Evolutionary conservation across 1,139 yeast genomes (phyloP).

Genomic region (Hansenula lynferdii): DNA sequence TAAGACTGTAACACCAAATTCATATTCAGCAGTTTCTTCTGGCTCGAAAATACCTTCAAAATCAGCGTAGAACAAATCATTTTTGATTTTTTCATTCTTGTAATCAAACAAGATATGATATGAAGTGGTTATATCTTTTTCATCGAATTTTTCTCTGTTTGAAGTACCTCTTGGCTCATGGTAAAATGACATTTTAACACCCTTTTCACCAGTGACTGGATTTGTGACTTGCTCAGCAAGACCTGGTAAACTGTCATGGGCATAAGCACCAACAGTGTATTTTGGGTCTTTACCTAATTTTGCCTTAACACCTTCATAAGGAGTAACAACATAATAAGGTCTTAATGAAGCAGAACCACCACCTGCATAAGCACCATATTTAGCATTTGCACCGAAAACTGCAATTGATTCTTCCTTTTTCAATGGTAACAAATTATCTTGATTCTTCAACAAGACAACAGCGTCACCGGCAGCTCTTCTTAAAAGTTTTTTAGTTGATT

Average conservation of each 20-base stretch:
- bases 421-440: conserved; percentile 38
- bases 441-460: conserved; percentile 51
- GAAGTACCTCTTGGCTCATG: conserved; percentile 31
- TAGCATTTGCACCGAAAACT: conserved; percentile 49
- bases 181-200: conserved; percentile 37
- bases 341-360: conserved; percentile 50
- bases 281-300: conserved; percentile 27
- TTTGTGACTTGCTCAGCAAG: conserved; percentile 27
- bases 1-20: conserved; percentile 43
- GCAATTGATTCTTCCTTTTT: conserved; percentile 35
- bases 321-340: conserved; percentile 42
- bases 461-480: conserved; percentile 48
- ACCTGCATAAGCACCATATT: conserved; percentile 38
- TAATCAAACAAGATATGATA: conserved; percentile 45
- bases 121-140: conserved; percentile 29
- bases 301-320: conserved; percentile 36
- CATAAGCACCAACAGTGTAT: conserved; percentile 34
- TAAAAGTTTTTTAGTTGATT: conserved; percentile 38
- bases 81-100: conserved; percentile 27
- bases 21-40: conserved; percentile 43
- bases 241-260: conserved; percentile 29
- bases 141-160: conserved; percentile 35
- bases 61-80: conserved; percentile 36
- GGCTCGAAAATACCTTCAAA: conserved; percentile 43
- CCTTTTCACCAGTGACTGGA: conserved; percentile 35